Evolutionary conservation across 495 filamentous ascomycete species (phyloP).

Genomic region (Pyrenula massariospora): DNA sequence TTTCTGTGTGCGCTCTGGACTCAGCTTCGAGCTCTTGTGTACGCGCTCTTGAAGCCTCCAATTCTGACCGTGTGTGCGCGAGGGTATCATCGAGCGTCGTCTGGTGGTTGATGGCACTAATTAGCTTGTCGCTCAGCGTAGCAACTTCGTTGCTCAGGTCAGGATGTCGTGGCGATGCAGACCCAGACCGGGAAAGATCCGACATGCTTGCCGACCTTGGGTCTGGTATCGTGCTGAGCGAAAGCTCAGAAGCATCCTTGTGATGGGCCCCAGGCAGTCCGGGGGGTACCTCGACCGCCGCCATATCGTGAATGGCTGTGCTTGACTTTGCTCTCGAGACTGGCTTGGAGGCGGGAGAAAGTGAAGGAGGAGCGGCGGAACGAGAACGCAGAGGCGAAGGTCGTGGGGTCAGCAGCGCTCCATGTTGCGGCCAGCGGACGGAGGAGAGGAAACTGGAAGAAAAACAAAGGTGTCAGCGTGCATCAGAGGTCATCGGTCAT

Average conservation of each 20-base stretch:
- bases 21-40: slow-evolving; percentile 56
- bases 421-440: not conserved
- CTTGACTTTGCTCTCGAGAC: slow-evolving; percentile 33
- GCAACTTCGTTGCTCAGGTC: slow-evolving; percentile 84
- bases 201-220: slow-evolving; percentile 25
- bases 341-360: slow-evolving; percentile 22
- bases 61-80: slow-evolving; percentile 66
- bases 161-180: slow-evolving; percentile 45
- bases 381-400: not conserved
- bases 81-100: slow-evolving; percentile 84
- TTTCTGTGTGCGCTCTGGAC: slow-evolving; percentile 56
- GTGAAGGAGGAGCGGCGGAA: not conserved
- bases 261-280: slow-evolving; percentile 15
- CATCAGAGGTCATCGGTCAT: no score
- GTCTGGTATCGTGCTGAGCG: slow-evolving; percentile 40
- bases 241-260: slow-evolving; percentile 21
- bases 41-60: slow-evolving; percentile 61
- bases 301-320: slow-evolving; percentile 23
- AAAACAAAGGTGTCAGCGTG: no score
- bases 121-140: slow-evolving; percentile 83
- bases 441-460: not conserved
- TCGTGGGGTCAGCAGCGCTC: not conserved
- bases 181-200: slow-evolving; percentile 25
- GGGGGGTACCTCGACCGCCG: slow-evolving; percentile 11
- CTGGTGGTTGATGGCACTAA: slow-evolving; percentile 95